These are phyloP conservation scores for Ophiostoma novo-ulmi DNA, from an alignment of 2,329 filamentous ascomycete species.

Conservation along the genomic window DNA sequence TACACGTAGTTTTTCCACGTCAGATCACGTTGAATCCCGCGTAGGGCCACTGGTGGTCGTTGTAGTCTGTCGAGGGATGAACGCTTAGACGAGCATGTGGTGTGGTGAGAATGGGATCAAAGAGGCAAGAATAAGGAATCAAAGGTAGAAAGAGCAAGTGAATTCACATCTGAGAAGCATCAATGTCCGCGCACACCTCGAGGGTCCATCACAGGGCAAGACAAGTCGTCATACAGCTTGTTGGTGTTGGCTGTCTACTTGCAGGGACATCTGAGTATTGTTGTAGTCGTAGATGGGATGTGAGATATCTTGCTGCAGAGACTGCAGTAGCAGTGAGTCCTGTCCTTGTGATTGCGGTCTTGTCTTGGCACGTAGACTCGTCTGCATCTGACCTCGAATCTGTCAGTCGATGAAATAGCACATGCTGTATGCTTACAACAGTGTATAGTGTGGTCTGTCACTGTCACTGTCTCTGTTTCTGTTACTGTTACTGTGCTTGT, in stretches of 20 bases:
- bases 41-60: background rate
- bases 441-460: no score
- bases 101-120: no score
- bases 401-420: no score
- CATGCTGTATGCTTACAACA: no score
- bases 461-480: background rate
- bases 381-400: no score
- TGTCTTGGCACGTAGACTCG: background rate
- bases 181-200: no score
- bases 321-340: background rate
- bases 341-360: background rate
- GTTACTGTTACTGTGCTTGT: background rate
- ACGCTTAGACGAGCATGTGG: background rate
- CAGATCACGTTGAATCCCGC: background rate
- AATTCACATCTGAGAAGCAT: no score
- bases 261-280: no score
- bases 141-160: background rate
- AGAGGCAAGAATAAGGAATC: no score
- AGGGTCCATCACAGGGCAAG: background rate
- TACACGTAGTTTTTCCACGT: background rate
- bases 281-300: background rate
- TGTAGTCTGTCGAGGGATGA: background rate
- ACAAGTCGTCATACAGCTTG: slow-evolving; percentile 4
- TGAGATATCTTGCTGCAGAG: background rate
- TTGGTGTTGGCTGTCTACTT: background rate